phyloP scores from a whole-genome alignment of 192 early-diverging fungal species.

The Coemansia pectinata region DNA sequence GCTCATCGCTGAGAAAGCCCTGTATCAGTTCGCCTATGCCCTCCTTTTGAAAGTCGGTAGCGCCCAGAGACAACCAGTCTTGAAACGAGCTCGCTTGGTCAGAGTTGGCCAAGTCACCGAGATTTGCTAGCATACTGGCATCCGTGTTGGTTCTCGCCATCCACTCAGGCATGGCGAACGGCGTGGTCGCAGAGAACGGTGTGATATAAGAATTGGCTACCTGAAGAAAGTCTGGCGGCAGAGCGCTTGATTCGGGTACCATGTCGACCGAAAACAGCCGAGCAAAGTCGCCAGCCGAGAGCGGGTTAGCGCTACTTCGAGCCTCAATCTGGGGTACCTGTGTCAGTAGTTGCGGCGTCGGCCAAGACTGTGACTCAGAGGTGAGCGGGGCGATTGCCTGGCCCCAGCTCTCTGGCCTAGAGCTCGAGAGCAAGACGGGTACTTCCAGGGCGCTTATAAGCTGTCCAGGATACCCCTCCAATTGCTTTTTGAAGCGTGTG shows the following conservation, averaged over 20 bases:
- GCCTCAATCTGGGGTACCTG: neutral
- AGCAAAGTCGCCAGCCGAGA: conserved; percentile 39
- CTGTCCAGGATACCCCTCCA: conserved; percentile 22
- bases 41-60: conserved; percentile 13
- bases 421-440: conserved; percentile 18
- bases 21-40: conserved; percentile 1
- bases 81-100: conserved; percentile 5
- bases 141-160: conserved; percentile 29
- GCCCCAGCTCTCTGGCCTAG: neutral
- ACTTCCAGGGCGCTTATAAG: conserved; percentile 21
- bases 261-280: conserved; percentile 49
- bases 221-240: conserved; percentile 32
- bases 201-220: conserved; percentile 43
- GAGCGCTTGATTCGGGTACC: conserved; percentile 32
- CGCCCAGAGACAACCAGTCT: conserved; percentile 35
- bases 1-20: conserved; percentile 32
- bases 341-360: neutral
- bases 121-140: conserved; percentile 43
- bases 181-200: conserved; percentile 21
- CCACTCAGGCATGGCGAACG: conserved; percentile 21
- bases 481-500: conserved; percentile 49
- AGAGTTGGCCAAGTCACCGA: conserved; percentile 28
- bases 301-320: neutral
- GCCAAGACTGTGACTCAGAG: neutral
- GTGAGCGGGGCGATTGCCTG: neutral